A percentile compares a stretch with the other conserved stretches of the same genome.
Evolutionary conservation across 2,329 filamentous ascomycete species (phyloP).

Genomic region (Lachnellula occidentalis): DNA sequence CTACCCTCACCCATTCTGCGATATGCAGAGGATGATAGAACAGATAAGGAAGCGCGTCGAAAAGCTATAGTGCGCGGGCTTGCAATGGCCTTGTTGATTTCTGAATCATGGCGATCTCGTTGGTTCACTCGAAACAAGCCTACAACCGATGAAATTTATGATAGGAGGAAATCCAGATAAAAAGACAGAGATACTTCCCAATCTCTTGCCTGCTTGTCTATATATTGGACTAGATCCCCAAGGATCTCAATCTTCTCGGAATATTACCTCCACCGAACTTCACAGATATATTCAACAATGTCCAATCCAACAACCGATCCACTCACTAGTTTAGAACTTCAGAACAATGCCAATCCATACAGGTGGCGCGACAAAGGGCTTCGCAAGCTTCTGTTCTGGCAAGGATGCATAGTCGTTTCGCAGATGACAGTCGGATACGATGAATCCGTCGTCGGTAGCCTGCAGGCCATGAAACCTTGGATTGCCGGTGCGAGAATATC

Average conservation of each 20-base stretch:
- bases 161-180: too few species aligned
- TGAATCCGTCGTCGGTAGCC: conserved; percentile 10
- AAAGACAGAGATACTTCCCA: too few species aligned
- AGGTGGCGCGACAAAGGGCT: conserved; percentile 15
- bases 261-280: not conserved
- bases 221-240: too few species aligned
- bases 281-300: not conserved
- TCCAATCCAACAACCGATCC: not conserved
- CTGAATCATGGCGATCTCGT: too few species aligned
- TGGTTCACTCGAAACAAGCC: too few species aligned
- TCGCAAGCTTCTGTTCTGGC: conserved; percentile 9
- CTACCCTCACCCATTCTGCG: too few species aligned
- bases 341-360: conserved; percentile 12
- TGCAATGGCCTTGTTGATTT: too few species aligned
- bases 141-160: too few species aligned
- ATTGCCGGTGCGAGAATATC: conserved; percentile 3
- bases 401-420: conserved; percentile 8
- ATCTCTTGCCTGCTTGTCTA: too few species aligned
- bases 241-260: not conserved
- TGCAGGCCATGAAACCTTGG: conserved; percentile 18
- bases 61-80: too few species aligned
- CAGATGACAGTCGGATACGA: conserved; percentile 18
- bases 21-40: too few species aligned
- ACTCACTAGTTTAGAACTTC: conserved; percentile 4
- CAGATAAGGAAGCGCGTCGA: too few species aligned